Percentiles rank a stretch among this genome's conserved stretches.
These are phyloP conservation scores for Sarcodon aspratus DNA, from an alignment of 768 basidiomycete species.

Conservation along the genomic window DNA sequence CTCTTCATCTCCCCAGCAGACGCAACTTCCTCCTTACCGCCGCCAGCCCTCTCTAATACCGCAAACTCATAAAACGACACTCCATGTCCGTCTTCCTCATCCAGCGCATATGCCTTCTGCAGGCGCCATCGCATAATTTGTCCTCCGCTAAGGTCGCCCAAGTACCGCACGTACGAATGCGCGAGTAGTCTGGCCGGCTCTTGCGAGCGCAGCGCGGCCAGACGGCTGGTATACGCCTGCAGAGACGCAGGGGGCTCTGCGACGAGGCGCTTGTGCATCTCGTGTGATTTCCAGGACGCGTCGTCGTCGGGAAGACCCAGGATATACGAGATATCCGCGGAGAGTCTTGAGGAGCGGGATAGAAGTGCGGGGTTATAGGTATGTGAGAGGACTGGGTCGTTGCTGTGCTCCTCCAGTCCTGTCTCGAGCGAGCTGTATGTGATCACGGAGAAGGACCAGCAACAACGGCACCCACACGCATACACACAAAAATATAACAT, in stretches of 20 bases:
- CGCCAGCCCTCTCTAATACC: conserved; percentile 27
- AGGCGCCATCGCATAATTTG: conserved; percentile 55
- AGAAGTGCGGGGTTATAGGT: conserved; percentile 66
- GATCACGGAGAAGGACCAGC: not conserved
- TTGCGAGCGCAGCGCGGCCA: conserved; percentile 32
- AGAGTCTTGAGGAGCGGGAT: conserved; percentile 44
- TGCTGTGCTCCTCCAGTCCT: conserved; percentile 45
- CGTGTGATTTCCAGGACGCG: conserved; percentile 45
- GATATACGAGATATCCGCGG: conserved; percentile 58
- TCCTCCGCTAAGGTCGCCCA: conserved; percentile 74
- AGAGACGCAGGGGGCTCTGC: conserved; percentile 36
- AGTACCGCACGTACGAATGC: conserved; percentile 75
- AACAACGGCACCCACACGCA: no score
- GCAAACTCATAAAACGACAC: conserved; percentile 62
- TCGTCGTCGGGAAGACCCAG: conserved; percentile 30
- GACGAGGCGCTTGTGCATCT: conserved; percentile 36
- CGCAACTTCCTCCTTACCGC: conserved; percentile 13
- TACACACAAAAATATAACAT: no score
- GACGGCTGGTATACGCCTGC: conserved; percentile 38
- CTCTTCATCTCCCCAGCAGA: conserved; percentile 52
- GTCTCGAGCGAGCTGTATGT: conserved; percentile 40
- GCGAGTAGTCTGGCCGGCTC: conserved; percentile 51
- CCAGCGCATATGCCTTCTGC: conserved; percentile 54
- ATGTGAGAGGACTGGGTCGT: conserved; percentile 49
- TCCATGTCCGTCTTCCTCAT: conserved; percentile 28